A percentile compares a stretch with the other conserved stretches of the same genome.
Conservation (phyloP, 1,284 basidiomycete species). For the Naganishia liquefaciens region DNA sequence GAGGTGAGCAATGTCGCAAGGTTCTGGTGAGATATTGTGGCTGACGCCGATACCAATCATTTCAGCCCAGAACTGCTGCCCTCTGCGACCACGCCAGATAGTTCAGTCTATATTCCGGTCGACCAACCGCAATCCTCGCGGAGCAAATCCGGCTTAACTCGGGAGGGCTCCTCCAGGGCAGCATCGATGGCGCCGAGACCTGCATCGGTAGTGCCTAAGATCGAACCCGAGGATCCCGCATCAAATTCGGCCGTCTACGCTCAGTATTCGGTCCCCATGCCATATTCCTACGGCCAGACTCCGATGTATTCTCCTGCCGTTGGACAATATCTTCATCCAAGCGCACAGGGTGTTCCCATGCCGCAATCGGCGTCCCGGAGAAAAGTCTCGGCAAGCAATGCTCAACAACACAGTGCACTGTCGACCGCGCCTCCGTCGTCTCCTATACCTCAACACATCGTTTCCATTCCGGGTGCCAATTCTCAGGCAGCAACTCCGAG, state of each 20-base stretch:
- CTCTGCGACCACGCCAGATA: conserved; percentile 17
- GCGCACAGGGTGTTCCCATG: neutral
- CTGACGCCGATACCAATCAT: neutral
- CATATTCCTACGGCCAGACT: conserved; percentile 12
- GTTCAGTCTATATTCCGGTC: conserved; percentile 32
- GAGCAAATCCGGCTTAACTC: neutral
- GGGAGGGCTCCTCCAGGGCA: neutral
- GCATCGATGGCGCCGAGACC: conserved; percentile 15
- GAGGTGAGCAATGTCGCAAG: conserved; percentile 14
- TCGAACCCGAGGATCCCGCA: conserved; percentile 8
- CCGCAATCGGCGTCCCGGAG: conserved; percentile 8
- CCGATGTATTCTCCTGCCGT: conserved; percentile 4
- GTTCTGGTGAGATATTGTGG: conserved; percentile 2
- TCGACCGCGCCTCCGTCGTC: conserved; percentile 3
- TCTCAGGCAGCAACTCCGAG: conserved; percentile 17
- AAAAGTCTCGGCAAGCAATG: neutral
- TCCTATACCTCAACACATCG: conserved; percentile 3
- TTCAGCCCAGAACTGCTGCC: conserved; percentile 33
- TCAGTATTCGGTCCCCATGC: neutral
- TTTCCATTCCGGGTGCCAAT: conserved; percentile 2
- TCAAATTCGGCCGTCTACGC: neutral
- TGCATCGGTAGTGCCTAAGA: conserved; percentile 12
- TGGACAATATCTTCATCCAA: conserved; percentile 5
- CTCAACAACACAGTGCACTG: conserved; percentile 5
- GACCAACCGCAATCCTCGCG: conserved; percentile 1